A percentile compares a stretch with the other conserved stretches of the same genome.
These are phyloP conservation scores for Fulvia fulva DNA, from an alignment of 2,329 filamentous ascomycete species.

Conservation along the genomic window DNA sequence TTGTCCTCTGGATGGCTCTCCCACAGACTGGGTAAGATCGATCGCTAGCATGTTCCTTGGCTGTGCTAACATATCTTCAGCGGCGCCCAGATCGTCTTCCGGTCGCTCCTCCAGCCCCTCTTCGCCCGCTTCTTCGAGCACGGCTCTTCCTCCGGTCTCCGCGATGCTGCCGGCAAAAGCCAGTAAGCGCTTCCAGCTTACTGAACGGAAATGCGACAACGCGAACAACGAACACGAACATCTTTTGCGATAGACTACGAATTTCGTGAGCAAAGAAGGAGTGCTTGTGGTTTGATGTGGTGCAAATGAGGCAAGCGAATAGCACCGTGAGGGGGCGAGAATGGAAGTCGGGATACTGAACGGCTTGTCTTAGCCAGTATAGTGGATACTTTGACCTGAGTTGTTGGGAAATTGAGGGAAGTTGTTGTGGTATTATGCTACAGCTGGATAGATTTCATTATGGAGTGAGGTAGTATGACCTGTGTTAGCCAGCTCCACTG, in stretches of 20 bases:
- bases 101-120: constrained; percentile 87
- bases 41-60: constrained; percentile 4
- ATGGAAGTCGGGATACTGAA: neutral
- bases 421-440: neutral
- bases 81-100: constrained; percentile 94
- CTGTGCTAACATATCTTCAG: constrained; percentile 47
- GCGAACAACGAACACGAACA: neutral
- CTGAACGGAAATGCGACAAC: neutral
- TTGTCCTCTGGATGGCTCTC: constrained; percentile 96
- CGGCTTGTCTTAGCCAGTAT: neutral
- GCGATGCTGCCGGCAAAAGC: constrained; percentile 49
- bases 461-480: neutral
- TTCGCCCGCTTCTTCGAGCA: constrained; percentile 85
- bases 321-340: neutral
- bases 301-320: constrained; percentile 1
- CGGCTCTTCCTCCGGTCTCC: constrained; percentile 71
- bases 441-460: neutral
- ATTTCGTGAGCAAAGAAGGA: neutral
- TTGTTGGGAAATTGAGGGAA: neutral
- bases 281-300: neutral
- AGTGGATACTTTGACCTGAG: neutral
- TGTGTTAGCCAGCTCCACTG: neutral
- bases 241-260: neutral
- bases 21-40: constrained; percentile 82
- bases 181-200: constrained; percentile 21